A percentile compares a stretch with the other conserved stretches of the same genome.
phyloP scores from a whole-genome alignment of 257 asterid genomes.

The Anisodus acutangulus region DNA sequence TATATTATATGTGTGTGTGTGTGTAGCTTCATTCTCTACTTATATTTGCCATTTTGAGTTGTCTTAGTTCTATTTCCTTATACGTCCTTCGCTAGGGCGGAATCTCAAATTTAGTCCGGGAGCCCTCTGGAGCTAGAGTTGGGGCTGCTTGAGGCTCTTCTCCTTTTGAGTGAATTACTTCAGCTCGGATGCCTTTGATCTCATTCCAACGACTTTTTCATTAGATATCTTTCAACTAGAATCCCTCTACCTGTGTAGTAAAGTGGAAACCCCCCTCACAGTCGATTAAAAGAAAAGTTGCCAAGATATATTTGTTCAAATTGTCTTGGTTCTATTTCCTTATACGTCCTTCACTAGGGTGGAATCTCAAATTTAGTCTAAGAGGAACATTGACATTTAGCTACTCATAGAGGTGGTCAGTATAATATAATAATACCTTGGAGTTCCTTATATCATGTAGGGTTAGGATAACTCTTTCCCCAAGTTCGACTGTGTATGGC shows the following conservation, averaged over 20 bases:
- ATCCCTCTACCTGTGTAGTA: too few species aligned
- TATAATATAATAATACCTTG: background rate
- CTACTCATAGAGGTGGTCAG: background rate
- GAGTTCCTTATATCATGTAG: constrained; percentile 3
- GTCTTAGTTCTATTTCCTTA: background rate
- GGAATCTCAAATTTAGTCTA: background rate
- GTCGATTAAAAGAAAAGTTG: too few species aligned
- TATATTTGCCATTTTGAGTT: background rate
- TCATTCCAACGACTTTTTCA: too few species aligned
- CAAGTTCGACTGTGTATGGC: background rate
- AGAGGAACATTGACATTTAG: background rate
- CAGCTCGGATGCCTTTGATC: too few species aligned
- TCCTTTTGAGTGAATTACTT: too few species aligned
- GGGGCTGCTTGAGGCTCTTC: too few species aligned
- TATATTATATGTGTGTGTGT: background rate
- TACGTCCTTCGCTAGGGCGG: background rate
- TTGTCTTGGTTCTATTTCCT: constrained; percentile 1
- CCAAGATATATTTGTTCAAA: background rate
- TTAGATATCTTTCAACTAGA: too few species aligned
- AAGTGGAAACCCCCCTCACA: too few species aligned
- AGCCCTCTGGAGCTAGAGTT: too few species aligned
- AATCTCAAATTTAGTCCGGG: background rate
- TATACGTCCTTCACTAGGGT: background rate
- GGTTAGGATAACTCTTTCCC: background rate
- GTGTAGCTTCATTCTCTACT: background rate